Percentiles rank a stretch among this genome's conserved stretches.
Evolutionary conservation across 1,139 yeast genomes (phyloP).

Genomic region (Suhomyces bribrorum): DNA sequence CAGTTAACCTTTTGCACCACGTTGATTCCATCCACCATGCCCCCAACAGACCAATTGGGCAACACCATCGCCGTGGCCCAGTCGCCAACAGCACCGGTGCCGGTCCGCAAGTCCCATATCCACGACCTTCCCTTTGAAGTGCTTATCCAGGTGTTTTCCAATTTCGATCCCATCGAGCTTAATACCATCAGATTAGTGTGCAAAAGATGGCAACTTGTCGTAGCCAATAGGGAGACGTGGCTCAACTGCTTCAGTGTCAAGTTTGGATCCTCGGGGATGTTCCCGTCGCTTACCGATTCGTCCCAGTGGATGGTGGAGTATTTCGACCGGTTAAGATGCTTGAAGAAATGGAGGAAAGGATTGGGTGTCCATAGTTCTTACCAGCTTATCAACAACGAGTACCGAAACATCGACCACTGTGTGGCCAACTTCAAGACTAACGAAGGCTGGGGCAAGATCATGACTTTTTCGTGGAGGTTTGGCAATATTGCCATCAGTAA

Average conservation of each 20-base stretch:
- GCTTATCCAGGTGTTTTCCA: conserved; percentile 54
- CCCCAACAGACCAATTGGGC: conserved; percentile 11
- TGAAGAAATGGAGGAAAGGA: conserved; percentile 57
- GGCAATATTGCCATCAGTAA: conserved; percentile 44
- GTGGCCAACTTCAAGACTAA: conserved; percentile 40
- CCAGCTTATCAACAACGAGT: conserved; percentile 30
- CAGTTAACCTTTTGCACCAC: neutral
- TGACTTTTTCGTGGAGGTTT: conserved; percentile 32
- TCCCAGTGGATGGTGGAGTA: conserved; percentile 58
- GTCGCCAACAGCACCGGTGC: neutral
- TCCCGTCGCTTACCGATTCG: conserved; percentile 60
- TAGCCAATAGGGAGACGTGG: conserved; percentile 65
- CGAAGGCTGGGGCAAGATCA: conserved; percentile 39
- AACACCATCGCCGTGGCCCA: conserved; percentile 4
- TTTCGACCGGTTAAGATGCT: conserved; percentile 43
- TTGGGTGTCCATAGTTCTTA: conserved; percentile 33
- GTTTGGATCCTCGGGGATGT: conserved; percentile 43
- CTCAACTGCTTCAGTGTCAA: conserved; percentile 51
- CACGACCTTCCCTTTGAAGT: conserved; percentile 59
- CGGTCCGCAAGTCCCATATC: conserved; percentile 16
- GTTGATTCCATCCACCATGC: neutral
- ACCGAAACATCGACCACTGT: conserved; percentile 28
- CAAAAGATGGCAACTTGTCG: conserved; percentile 49
- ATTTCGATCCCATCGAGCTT: conserved; percentile 58
- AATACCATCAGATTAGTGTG: conserved; percentile 54